phyloP scores from a whole-genome alignment of 2,329 filamentous ascomycete genomes.

The Talaromyces sp. region DNA sequence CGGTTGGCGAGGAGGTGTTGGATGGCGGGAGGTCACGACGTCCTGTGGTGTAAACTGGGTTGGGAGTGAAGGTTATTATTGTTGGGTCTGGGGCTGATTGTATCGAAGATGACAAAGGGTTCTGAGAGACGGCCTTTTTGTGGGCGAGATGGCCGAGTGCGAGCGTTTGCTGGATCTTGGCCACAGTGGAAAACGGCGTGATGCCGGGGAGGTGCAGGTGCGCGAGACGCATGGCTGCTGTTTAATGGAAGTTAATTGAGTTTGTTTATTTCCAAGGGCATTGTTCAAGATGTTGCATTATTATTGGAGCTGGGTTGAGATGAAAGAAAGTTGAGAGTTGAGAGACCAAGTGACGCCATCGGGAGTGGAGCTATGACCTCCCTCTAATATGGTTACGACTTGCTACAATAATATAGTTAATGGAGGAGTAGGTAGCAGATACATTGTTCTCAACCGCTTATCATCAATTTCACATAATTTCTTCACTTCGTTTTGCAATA shows the following conservation, averaged over 20 bases:
- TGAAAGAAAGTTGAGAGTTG: neutral
- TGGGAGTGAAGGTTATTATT: conserved; percentile 76
- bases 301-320: neutral
- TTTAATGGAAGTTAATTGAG: neutral
- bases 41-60: conserved; percentile 84
- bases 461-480: neutral
- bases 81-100: conserved; percentile 57
- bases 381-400: too few relatives aligned
- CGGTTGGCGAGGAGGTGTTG: conserved; percentile 24
- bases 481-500: too few relatives aligned
- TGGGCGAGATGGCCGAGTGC: conserved; percentile 56
- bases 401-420: too few relatives aligned
- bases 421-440: neutral
- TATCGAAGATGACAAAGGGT: conserved; percentile 14
- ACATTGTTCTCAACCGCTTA: neutral
- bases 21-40: conserved; percentile 62
- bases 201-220: conserved; percentile 56
- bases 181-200: conserved; percentile 52
- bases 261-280: neutral
- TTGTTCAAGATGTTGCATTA: neutral
- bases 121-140: conserved; percentile 49
- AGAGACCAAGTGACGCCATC: neutral
- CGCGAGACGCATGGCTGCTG: conserved; percentile 47
- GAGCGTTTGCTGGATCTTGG: conserved; percentile 54
- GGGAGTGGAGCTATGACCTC: neutral